Evolutionary conservation across 306 rosid species (phyloP), one percentile per base, ranked within the genome.

Genomic region (Cercis canadensis): DNA sequence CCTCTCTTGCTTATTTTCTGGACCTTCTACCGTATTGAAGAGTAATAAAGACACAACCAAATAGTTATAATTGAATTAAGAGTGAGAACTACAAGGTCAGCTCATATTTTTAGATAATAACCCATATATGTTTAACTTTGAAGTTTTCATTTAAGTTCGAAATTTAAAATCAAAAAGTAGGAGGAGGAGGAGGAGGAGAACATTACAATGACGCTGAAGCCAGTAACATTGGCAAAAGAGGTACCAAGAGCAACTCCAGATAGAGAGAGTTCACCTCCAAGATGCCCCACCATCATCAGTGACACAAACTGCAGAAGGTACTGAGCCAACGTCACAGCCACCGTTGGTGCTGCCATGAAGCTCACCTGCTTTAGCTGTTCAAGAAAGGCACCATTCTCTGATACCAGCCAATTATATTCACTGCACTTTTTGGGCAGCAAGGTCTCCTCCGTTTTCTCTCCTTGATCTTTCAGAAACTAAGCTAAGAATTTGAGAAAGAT

Each of bases 291-390:
- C 77, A 63, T 71, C 65, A 71, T 57, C 32, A 72, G n/a, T 3
- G 78, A 56, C n/a, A 72, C 77, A 2, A 78, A 40, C 40, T 64
- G 78, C 74, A 78, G 33, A 18, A 72, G 39, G 29, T 37, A 78
- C 24, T 78, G 78, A 0, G 67, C 41, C 19, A 78, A 45, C 11
- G 63, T 55, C 59, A 78, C 78, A 31, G 15, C 69, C 13, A 41
- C 78, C 82, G 70, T 78, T 40, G 82, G 82, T 11, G 53, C 82
- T 6, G 74, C 78, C 53, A 72, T 47, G 17, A 14, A 47, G 5
- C 68, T 57, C 21, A 66, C 4, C 37, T 46, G 63, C 76, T 77
- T 77, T 6, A 69, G 7, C 72, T 77, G 54, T 14, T 44, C 14
- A 1, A 16, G 4, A 14, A 77, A 62, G 1, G 7, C 64, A 62